Base-by-base conservation (phyloP, 306 rosid genomes). In the Pterocarpus macrocarpus region DNA sequence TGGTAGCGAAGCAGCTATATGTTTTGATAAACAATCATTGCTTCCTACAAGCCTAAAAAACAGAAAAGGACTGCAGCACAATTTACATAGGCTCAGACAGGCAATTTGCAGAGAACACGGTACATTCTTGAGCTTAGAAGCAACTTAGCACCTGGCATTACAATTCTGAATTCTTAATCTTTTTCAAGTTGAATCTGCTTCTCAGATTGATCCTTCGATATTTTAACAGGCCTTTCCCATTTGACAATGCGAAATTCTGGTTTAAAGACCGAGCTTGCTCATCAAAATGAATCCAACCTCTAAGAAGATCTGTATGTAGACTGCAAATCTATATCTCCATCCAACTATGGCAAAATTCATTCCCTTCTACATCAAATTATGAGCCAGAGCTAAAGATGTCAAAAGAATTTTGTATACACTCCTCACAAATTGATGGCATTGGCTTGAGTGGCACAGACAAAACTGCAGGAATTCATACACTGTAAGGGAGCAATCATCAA, bases 271-370 rank as follows among this genome's bases (percentile, higher is more conserved):
- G 32, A 63, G 80, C 47, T 64, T 75, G 56, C 80, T 77, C 76
- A 43, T 80, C 84, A 39, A 47, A 80, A 69, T 64, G 73, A 41
- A 71, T 83, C 78, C 78, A 62, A 75, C 66, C 44, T 44, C 64
- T 16, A 16, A 77, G 67, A 78, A 62, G 64, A 64, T 63, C 44
- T 3, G 64, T 73, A 75, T 63, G 73, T 52, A 59, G 72, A 63
- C 69, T 36, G 84, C 66, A 77, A 28, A 75, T 75, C 68, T 69
- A 67, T 69, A 75, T 71, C 65, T 76, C 69, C 55, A 83, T 63
- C 68, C 77, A 70, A 75, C 49, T 34, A 75, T 57, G 70, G 76
- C 5, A 44, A 70, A 70, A 64, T 22, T 69, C 49, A 45, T 69
- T 34, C 71, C 80, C 66, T 64, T 64, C 69, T 6, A 63, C 34